Conservation (phyloP, 163 green algal genomes). For the Chlamydomonas reinhardtii region DNA sequence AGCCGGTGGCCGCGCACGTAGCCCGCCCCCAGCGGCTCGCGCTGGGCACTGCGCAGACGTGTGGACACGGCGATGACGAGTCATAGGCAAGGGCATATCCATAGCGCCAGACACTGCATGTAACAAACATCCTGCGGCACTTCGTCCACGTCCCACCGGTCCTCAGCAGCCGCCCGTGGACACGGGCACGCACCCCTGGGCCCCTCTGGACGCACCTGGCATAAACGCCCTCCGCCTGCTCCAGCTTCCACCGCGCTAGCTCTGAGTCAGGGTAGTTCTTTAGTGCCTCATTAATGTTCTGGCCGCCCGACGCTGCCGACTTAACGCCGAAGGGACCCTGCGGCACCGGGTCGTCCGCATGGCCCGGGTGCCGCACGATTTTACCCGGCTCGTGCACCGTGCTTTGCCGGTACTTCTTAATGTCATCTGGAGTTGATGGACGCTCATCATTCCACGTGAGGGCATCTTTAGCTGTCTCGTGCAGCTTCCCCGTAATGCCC, state of each 20-base stretch:
- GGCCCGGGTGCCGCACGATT: slow-evolving; percentile 66
- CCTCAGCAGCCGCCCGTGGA: no score
- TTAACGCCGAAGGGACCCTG: slow-evolving; percentile 65
- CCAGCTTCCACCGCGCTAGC: slow-evolving; percentile 72
- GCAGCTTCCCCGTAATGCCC: slow-evolving; percentile 32
- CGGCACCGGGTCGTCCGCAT: slow-evolving; percentile 64
- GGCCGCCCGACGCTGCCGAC: slow-evolving; percentile 40
- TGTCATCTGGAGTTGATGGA: slow-evolving; percentile 65
- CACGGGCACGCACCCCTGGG: no score
- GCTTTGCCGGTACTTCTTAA: slow-evolving; percentile 77
- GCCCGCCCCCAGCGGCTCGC: slow-evolving; percentile 75
- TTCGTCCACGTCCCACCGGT: no score
- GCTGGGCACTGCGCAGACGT: slow-evolving; percentile 54
- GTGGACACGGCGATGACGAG: no score
- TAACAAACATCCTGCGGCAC: neutral
- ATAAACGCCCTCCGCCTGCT: slow-evolving; percentile 77
- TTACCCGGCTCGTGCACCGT: slow-evolving; percentile 75
- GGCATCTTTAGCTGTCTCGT: slow-evolving; percentile 62
- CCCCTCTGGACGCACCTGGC: slow-evolving; percentile 57
- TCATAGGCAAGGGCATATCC: no score
- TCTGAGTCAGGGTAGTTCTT: slow-evolving; percentile 67
- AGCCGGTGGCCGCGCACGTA: slow-evolving; percentile 73
- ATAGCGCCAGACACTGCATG: no score
- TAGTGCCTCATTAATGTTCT: slow-evolving; percentile 69
- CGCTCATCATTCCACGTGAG: slow-evolving; percentile 60